These are phyloP conservation scores for Cadophora gregata DNA, from an alignment of 2,329 filamentous ascomycete genomes.

Conservation along the genomic window DNA sequence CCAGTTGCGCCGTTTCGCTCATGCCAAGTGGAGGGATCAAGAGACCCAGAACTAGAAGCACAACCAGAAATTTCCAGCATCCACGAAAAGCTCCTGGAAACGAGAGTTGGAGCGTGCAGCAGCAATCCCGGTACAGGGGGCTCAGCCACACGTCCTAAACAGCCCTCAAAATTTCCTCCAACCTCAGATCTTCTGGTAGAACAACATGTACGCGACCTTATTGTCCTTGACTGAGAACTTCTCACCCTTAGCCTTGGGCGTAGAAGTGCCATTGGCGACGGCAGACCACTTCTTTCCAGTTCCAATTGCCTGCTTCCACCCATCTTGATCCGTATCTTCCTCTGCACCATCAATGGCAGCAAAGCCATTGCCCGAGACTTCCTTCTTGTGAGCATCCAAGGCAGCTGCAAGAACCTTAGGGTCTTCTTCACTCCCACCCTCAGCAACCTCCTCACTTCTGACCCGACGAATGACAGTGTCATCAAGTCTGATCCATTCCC, in stretches of 20 bases:
- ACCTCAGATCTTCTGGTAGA: conserved; percentile 71
- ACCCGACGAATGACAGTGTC: conserved; percentile 90
- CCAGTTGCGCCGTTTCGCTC: conserved; percentile 31
- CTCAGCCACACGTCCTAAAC: background rate
- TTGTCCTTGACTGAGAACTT: conserved; percentile 77
- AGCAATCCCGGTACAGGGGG: background rate
- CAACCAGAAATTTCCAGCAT: conserved; percentile 21
- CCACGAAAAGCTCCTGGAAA: background rate
- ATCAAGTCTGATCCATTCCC: conserved; percentile 94
- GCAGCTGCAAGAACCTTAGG: conserved; percentile 69
- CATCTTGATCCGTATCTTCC: conserved; percentile 70
- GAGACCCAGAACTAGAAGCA: conserved; percentile 30
- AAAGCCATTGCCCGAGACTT: conserved; percentile 73
- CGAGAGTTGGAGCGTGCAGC: background rate
- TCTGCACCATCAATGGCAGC: conserved; percentile 68
- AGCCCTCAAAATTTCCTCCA: background rate
- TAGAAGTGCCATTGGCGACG: conserved; percentile 67
- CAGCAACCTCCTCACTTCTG: conserved; percentile 85
- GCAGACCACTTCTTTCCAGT: conserved; percentile 74
- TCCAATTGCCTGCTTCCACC: conserved; percentile 89
- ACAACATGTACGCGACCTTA: conserved; percentile 95
- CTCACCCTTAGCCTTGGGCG: conserved; percentile 64
- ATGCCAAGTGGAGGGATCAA: conserved; percentile 29
- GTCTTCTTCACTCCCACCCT: conserved; percentile 82
- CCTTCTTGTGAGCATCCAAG: conserved; percentile 70